phyloP scores from a whole-genome alignment of 305 asterid genomes.

The Vinca major region DNA sequence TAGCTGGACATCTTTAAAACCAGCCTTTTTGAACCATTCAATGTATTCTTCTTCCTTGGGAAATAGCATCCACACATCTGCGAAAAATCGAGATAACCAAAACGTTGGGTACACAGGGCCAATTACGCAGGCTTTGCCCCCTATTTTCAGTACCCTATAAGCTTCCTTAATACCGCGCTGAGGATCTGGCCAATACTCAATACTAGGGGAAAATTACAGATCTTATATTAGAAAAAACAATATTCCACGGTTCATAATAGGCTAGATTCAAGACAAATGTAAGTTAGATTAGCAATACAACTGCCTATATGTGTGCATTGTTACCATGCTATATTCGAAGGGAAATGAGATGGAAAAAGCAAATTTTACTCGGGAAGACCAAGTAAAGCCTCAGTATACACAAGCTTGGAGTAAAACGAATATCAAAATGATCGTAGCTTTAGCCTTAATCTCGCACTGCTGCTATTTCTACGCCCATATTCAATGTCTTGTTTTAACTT shows the following conservation, averaged over 20 bases:
- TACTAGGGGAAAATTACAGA: constrained; percentile 19
- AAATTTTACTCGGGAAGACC: neutral
- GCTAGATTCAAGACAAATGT: neutral
- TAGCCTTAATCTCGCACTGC: neutral
- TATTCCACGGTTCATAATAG: neutral
- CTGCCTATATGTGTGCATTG: neutral
- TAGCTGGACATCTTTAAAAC: constrained; percentile 27
- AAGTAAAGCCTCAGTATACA: neutral
- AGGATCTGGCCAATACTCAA: constrained; percentile 44
- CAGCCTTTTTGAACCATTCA: constrained; percentile 41
- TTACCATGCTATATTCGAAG: neutral
- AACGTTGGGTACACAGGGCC: constrained; percentile 39
- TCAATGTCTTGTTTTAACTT: neutral
- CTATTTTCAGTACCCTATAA: constrained; percentile 27
- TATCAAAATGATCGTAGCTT: neutral
- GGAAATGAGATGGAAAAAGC: neutral
- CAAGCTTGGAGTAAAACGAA: neutral
- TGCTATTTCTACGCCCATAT: neutral
- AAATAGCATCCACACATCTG: constrained; percentile 37
- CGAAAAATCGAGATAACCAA: constrained; percentile 36
- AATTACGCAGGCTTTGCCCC: constrained; percentile 32
- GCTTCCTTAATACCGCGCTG: constrained; percentile 38
- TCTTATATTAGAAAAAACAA: neutral
- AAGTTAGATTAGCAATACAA: neutral
- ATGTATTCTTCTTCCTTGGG: constrained; percentile 36